Evolutionary conservation across 1,284 basidiomycete species (phyloP).

Genomic region (Xerocomus cyaneibrunnescens): DNA sequence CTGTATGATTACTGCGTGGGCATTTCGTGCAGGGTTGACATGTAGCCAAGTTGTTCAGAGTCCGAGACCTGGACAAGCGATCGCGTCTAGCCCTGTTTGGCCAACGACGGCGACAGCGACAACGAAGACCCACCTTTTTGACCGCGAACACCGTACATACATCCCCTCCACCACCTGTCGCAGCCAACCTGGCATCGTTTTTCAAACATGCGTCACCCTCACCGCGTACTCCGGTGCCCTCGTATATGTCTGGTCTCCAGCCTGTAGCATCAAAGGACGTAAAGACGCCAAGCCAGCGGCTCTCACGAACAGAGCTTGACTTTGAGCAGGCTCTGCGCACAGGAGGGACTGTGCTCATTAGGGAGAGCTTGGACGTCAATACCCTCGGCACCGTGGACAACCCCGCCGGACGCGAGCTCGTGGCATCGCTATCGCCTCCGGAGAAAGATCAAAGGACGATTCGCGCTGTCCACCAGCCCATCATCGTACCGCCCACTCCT

Average conservation of each 20-base stretch:
- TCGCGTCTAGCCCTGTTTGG: slow-evolving; percentile 2
- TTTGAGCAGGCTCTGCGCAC: slow-evolving; percentile 72
- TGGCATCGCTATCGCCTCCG: slow-evolving; percentile 20
- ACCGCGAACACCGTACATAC: slow-evolving; percentile 1
- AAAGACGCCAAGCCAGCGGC: slow-evolving; percentile 42
- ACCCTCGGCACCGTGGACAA: slow-evolving; percentile 53
- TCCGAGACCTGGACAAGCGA: slow-evolving; percentile 10
- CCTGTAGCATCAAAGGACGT: slow-evolving; percentile 55
- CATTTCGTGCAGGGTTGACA: slow-evolving; percentile 26
- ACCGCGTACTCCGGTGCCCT: slow-evolving; percentile 48
- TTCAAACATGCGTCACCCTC: slow-evolving; percentile 42
- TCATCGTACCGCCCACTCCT: slow-evolving; percentile 60
- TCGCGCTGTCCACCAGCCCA: slow-evolving; percentile 42
- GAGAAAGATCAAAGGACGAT: slow-evolving; percentile 37
- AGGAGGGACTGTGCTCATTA: slow-evolving; percentile 64
- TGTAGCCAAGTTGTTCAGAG: slow-evolving; percentile 2
- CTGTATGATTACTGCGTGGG: slow-evolving; percentile 28
- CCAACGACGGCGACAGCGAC: slow-evolving; percentile 14
- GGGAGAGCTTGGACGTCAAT: slow-evolving; percentile 67
- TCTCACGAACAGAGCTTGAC: slow-evolving; percentile 71
- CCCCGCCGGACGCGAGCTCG: slow-evolving; percentile 22
- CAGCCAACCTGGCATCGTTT: slow-evolving; percentile 41
- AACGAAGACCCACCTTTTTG: slow-evolving; percentile 3
- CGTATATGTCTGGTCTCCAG: slow-evolving; percentile 53
- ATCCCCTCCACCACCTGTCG: background rate